Conservation (phyloP, 208 protist genomes). For the Wallacemonas sp. region DNA sequence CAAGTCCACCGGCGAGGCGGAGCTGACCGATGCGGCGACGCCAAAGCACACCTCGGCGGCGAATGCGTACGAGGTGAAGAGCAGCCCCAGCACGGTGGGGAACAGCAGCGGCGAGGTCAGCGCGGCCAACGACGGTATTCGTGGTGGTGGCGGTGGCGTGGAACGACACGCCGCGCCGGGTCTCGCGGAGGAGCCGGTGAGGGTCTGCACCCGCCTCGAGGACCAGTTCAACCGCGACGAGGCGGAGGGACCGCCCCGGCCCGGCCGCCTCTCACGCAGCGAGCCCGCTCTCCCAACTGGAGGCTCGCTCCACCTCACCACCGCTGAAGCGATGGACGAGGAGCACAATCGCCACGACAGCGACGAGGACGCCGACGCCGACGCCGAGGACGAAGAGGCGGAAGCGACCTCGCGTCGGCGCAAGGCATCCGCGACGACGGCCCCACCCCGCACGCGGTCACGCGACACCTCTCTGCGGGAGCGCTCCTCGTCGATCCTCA, state of each 20-base stretch:
- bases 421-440: not conserved
- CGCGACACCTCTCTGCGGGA: conserved; percentile 33
- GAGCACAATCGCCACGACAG: conserved; percentile 11
- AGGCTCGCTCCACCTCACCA: not conserved
- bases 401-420: not conserved
- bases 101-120: conserved; percentile 11
- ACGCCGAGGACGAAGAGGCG: not conserved
- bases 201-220: conserved; percentile 12
- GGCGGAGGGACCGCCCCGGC: too few relatives aligned
- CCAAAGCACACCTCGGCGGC: conserved; percentile 4
- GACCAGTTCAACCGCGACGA: conserved; percentile 7
- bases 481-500: conserved; percentile 32
- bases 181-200: not conserved
- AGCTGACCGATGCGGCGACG: conserved; percentile 5
- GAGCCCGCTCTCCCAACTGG: not conserved
- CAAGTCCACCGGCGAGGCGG: not conserved
- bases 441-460: conserved; percentile 2
- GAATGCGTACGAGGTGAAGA: conserved; percentile 1
- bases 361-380: conserved; percentile 15
- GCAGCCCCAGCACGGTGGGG: not conserved
- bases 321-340: not conserved
- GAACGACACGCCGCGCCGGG: not conserved
- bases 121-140: conserved; percentile 4
- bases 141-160: too few relatives aligned
- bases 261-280: conserved; percentile 12